Percentiles rank a stretch among this genome's conserved stretches.
Conservation (phyloP, 352 stramenopile species). For the Phytophthora citrophthora region DNA sequence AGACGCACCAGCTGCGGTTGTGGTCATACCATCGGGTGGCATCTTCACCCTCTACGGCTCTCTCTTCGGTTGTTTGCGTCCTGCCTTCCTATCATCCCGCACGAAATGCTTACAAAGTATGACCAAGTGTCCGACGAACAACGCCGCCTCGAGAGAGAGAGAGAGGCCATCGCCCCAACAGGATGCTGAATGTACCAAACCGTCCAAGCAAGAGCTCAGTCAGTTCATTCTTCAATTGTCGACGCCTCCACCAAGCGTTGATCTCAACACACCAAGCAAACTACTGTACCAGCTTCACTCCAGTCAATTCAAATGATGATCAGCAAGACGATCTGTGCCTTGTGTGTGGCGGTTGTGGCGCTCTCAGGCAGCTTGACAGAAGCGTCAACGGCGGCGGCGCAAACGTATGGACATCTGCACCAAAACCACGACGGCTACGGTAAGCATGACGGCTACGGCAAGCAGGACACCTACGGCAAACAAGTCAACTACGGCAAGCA, state of each 20-base stretch:
- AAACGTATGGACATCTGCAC: slow-evolving; percentile 1
- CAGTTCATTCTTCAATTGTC: background rate
- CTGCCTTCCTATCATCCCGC: no score
- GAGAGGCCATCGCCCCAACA: no score
- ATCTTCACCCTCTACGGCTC: no score
- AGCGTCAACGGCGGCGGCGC: slow-evolving; percentile 8
- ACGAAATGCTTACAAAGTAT: no score
- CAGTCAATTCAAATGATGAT: background rate
- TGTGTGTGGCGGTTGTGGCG: slow-evolving; percentile 14
- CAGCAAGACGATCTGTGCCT: slow-evolving; percentile 15
- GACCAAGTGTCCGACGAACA: no score
- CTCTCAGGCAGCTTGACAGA: slow-evolving; percentile 5
- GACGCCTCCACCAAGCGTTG: background rate
- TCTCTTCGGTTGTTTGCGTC: no score
- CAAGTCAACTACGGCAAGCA: background rate
- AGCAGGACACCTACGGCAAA: background rate
- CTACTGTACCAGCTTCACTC: no score
- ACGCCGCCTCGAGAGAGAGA: no score
- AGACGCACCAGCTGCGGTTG: no score
- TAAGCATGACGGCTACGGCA: background rate
- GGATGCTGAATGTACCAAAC: no score
- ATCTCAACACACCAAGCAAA: background rate
- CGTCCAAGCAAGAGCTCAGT: slow-evolving; percentile 11
- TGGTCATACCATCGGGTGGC: no score
- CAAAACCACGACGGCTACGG: background rate